Base-by-base conservation (phyloP, 2,329 filamentous ascomycete species). In the Ophiosphaerella narmari region DNA sequence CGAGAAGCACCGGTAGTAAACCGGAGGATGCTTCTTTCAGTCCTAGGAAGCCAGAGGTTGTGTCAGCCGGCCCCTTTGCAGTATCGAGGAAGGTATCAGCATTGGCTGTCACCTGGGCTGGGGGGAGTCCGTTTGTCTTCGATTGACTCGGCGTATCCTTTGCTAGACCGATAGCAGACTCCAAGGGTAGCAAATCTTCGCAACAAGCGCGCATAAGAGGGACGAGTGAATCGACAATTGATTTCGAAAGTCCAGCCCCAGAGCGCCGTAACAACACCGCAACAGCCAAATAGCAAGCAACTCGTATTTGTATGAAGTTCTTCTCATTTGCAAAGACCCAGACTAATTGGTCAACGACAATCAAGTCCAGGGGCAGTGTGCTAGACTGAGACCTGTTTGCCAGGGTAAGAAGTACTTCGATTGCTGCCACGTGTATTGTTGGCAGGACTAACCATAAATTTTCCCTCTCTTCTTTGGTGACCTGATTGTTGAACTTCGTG, bases 391-490 rank as follows among this genome's bases (percentile, higher is more conserved):
- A 77, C 9, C 87, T 81, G 46, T 78, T 71, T 18, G 84, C 68
- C 39, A 94, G 66, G 9, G 77, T 73, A 7, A 78, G 71, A 18
- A 90, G 74, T 1, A 96, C 73, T 18, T 82, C 73, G 46, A 96
- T 75, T n/a, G 84, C 82, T 12, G 88, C 85, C 12, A 86, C 74
- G 65, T 97, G 91, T 34, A 97, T 82, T 8, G 82, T 79, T 4
- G 92, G 89, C 9, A 97, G 79, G 14, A 84, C 78, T 39, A 82
- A 77, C 83, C 89, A 92, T 3, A 97, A 79, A 38, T 86, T 84
- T 45, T 96, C 90, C 53, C 87, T 87, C 73, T 97, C 93, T 42
- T 95, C 89, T 53, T 88, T 52, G 29, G 86, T 82, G 55, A 94
- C 84, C 55, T 90, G 87, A 7, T 86, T 79, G 60, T 91, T 92